Percentiles rank a stretch among this genome's conserved stretches.
These are phyloP conservation scores for Pseudogymnoascus sp. DNA, from an alignment of 2,329 filamentous ascomycete species.

Conservation along the genomic window DNA sequence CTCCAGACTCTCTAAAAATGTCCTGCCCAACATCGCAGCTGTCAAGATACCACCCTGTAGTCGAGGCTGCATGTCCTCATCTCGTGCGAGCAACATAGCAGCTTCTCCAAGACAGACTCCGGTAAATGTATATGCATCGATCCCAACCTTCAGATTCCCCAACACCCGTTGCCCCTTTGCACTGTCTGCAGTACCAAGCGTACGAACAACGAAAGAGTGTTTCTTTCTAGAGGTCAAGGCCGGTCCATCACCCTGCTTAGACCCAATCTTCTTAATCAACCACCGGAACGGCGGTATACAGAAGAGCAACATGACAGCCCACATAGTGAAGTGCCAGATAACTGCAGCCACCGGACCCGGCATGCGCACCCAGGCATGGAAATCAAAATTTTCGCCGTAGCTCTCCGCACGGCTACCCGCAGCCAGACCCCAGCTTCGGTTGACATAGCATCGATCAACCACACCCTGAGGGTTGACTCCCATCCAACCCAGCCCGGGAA, in stretches of 20 bases:
- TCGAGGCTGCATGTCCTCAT: not conserved
- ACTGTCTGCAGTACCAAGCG: not conserved
- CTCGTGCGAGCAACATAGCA: not conserved
- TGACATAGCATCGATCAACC: constrained; percentile 49
- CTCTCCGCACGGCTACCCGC: constrained; percentile 32
- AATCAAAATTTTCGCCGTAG: constrained; percentile 57
- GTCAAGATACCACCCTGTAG: not conserved
- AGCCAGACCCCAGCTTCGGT: constrained; percentile 56
- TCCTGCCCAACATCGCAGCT: not conserved
- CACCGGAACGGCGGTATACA: constrained; percentile 32
- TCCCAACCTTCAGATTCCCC: not conserved
- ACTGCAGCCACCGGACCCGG: constrained; percentile 45
- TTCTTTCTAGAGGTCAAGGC: not conserved
- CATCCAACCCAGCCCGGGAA: constrained; percentile 48
- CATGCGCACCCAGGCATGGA: constrained; percentile 45
- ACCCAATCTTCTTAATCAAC: constrained; percentile 39
- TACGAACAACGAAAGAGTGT: not conserved
- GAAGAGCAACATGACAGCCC: constrained; percentile 36
- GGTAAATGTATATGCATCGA: not conserved
- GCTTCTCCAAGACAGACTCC: not conserved
- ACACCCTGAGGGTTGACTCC: constrained; percentile 44
- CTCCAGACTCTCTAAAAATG: not conserved
- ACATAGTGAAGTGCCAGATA: constrained; percentile 41
- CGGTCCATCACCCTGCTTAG: constrained; percentile 49
- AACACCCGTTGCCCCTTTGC: not conserved